Base-by-base conservation (phyloP, 2,329 filamentous ascomycete species). In the Fusarium sp. region DNA sequence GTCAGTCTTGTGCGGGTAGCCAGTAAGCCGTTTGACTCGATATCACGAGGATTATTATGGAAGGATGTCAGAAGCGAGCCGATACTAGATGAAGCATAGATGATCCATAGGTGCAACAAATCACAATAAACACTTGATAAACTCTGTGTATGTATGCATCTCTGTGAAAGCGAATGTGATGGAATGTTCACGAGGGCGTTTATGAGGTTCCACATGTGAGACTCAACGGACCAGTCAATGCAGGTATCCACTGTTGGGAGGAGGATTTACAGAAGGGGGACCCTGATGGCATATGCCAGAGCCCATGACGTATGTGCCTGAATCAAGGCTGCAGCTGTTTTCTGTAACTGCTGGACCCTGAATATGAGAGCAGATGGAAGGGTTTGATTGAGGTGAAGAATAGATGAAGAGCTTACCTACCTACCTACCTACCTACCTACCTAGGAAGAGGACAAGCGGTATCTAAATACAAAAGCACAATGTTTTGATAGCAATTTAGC, bases 211-310 rank as follows among this genome's bases (percentile, higher is more conserved):
- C 66, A 70, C 47, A 74, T 39, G 61, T 51, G 24, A 18, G 47
- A 38, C 28, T 48, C 20, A 14, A 42, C 20, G 33, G 26, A 26
- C 45, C 49, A 66, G 36, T 66, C 38, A 48, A 44, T 31, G 54
- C 15, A 26, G 57, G 54, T n/a, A 39, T 31, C 41, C 42, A 58
- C 56, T 58, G 33, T n/a, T 31, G 17, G 11, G 33, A 38, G 22
- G 51, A 39, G 36, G 45, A 63, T 55, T 47, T 44, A 17, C 28
- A 41, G 26, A 73, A 62, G 52, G 63, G 62, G 66, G 54, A 77
- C 75, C 75, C 73, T 77, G 75, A 77, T 76, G 73, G 70, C 51
- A 73, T 55, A 28, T 38, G 47, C 44, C 55, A 55, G 31, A 41
- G 24, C 15, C 56, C 33, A 51, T 67, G 60, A 61, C 52, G 63